A percentile compares a stretch with the other conserved stretches of the same genome.
phyloP scores from a whole-genome alignment of 768 basidiomycete genomes.

The Boletus edulis region DNA sequence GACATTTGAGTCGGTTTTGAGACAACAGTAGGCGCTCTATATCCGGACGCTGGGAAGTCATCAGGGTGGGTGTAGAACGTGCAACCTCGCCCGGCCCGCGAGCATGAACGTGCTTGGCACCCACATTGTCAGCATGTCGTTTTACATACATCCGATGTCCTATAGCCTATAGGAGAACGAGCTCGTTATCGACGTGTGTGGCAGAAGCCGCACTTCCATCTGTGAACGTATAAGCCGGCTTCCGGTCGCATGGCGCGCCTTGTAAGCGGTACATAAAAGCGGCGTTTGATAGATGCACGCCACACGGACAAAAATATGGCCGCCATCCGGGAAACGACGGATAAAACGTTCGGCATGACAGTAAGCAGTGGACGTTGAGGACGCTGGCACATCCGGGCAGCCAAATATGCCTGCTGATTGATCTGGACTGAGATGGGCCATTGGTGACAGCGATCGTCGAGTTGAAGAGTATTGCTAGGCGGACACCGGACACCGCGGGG shows the following conservation, averaged over 20 bases:
- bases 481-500: conserved; percentile 11
- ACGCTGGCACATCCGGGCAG: neutral
- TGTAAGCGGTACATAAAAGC: neutral
- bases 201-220: neutral
- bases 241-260: conserved; percentile 6
- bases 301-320: neutral
- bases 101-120: neutral
- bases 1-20: neutral
- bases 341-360: neutral
- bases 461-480: no score
- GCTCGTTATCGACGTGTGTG: neutral
- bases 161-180: neutral
- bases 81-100: neutral
- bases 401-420: neutral
- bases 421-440: neutral
- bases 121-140: neutral
- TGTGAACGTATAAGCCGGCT: neutral
- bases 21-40: neutral
- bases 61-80: neutral
- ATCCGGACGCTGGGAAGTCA: neutral
- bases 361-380: no score
- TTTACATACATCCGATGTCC: neutral
- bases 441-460: neutral
- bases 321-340: neutral
- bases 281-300: conserved; percentile 1